Conservation (phyloP, 169 alveolate species). For the Plasmodium reichenowi region DNA sequence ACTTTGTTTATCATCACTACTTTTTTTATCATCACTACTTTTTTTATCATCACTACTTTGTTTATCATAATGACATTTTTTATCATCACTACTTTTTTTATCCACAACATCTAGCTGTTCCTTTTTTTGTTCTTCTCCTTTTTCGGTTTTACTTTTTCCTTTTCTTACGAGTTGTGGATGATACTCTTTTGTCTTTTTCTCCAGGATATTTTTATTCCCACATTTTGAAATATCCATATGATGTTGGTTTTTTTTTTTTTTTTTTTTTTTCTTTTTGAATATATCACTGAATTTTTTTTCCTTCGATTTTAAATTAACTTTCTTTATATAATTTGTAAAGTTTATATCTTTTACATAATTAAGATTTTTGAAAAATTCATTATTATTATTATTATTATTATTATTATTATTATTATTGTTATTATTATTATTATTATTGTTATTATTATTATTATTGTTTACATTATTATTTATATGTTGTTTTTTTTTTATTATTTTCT, state of each 20-base stretch:
- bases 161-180: neutral
- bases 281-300: neutral
- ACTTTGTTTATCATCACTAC: neutral
- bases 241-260: neutral
- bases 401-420: neutral
- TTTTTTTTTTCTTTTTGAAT: neutral
- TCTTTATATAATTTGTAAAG: neutral
- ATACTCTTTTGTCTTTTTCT: constrained; percentile 8
- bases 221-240: neutral
- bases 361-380: neutral
- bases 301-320: neutral
- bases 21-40: neutral
- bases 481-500: too few relatives aligned
- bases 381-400: neutral
- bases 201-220: neutral
- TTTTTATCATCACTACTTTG: neutral
- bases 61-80: neutral
- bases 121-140: neutral
- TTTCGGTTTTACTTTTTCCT: neutral
- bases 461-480: too few relatives aligned
- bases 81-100: constrained; percentile 9
- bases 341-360: neutral
- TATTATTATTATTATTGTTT: neutral
- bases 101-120: constrained; percentile 4
- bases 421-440: neutral